These are phyloP conservation scores for Wickerhamomyces mucosus DNA, from an alignment of 805 yeast species.

Conservation along the genomic window DNA sequence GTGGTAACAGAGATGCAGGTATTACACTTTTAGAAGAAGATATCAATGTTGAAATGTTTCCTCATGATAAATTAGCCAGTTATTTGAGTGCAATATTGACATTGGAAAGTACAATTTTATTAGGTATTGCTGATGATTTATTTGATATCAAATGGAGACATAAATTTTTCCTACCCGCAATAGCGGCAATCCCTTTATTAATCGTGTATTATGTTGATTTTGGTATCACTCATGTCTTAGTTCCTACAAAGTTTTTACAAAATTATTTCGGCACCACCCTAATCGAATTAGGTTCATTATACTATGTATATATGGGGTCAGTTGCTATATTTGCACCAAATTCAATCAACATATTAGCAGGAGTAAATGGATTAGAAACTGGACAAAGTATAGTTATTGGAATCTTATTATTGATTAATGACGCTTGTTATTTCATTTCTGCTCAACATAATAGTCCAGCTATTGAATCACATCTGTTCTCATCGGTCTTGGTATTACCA, in stretches of 20 bases:
- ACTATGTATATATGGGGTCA: constrained; percentile 85
- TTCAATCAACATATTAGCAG: constrained; percentile 92
- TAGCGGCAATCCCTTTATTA: constrained; percentile 85
- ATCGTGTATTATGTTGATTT: constrained; percentile 90
- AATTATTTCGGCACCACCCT: constrained; percentile 27
- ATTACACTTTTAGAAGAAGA: constrained; percentile 4
- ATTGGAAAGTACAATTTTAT: constrained; percentile 68
- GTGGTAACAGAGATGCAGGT: constrained; percentile 43
- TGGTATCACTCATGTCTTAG: constrained; percentile 78
- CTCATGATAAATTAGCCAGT: constrained; percentile 76
- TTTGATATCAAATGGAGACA: constrained; percentile 97
- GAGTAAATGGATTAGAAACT: constrained; percentile 92
- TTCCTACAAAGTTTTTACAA: constrained; percentile 58
- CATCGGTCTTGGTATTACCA: constrained; percentile 74
- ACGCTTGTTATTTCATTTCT: constrained; percentile 54
- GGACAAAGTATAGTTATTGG: constrained; percentile 86
- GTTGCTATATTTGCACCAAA: constrained; percentile 93
- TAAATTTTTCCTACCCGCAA: constrained; percentile 90
- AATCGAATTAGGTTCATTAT: constrained; percentile 69
- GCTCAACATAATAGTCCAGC: constrained; percentile 39
- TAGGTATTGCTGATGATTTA: constrained; percentile 90
- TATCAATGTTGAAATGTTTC: constrained; percentile 34
- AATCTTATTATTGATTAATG: constrained; percentile 63
- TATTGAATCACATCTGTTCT: constrained; percentile 72
- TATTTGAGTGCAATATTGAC: constrained; percentile 80